Conservation (phyloP, 805 yeast species). For the Jamesozyma piceae region DNA sequence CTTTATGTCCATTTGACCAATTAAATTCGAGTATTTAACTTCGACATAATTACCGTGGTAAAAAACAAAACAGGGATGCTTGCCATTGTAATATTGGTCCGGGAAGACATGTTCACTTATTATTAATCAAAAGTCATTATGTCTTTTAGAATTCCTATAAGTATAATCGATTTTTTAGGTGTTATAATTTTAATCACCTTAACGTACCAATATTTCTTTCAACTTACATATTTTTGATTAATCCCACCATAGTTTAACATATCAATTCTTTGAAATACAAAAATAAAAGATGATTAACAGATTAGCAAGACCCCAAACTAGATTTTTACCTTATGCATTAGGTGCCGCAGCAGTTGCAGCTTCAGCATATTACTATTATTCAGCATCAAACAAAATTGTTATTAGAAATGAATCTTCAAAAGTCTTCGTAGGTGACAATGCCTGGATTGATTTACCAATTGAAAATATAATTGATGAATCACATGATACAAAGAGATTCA, state of each 20-base stretch:
- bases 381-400: not conserved
- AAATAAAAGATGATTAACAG: conserved; percentile 20
- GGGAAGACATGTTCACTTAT: not conserved
- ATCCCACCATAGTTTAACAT: no score
- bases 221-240: no score
- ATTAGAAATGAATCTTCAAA: not conserved
- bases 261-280: no score
- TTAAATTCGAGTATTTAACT: not conserved
- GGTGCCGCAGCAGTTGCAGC: conserved; percentile 39
- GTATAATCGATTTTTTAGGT: not conserved
- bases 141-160: not conserved
- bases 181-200: no score
- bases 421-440: conserved; percentile 50
- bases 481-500: conserved; percentile 55
- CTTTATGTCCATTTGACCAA: not conserved
- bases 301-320: conserved; percentile 15
- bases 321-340: conserved; percentile 33
- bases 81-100: not conserved
- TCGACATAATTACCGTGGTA: not conserved
- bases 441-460: conserved; percentile 65
- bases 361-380: conserved; percentile 13
- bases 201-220: no score
- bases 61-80: not conserved
- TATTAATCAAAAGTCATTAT: not conserved
- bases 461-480: conserved; percentile 38